Base-by-base conservation (phyloP, 2,329 filamentous ascomycete species). In the Fusarium stilboides region DNA sequence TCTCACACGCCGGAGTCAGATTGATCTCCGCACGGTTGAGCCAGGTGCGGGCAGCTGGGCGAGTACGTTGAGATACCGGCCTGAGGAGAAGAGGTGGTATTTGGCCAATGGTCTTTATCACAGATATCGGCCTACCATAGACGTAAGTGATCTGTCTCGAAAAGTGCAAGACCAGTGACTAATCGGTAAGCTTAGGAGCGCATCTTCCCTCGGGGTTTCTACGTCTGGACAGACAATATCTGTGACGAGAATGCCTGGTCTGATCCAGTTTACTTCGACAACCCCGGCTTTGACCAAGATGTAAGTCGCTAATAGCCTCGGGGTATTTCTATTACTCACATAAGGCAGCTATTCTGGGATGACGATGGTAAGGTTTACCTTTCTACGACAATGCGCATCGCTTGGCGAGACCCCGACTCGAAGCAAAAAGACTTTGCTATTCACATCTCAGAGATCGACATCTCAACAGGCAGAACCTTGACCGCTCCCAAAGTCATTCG, bases 231-330 rank as follows among this genome's bases (percentile, higher is more conserved):
- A 0, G 78, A 80, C 13, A 80, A 88, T 57, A 87, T 87, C n/a
- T 85, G 82, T 82, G 80, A 86, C 43, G 80, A 82, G 0, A 74
- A 64, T 8, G 77, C 81, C 5, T 88, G 86, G 86, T 85, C 83
- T 6, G 84, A 88, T 45, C 85, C 85, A 0, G 75, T 86, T 0
- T 86, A 83, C 62, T 86, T 88, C 65, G 86, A 87, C 53, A 83
- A 86, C 43, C 79, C 83, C 2, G 85, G 85, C 2, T 86, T 86
- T 55, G 84, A 87, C 63, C 85, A 86, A 72, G 85, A 86, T 33
- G 72, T 74, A 36, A 54, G 57, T 8, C 2, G 5, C 3, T 8
- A 2, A 8, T 9, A 17, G 24, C 2, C n/a, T n/a, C n/a, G n/a
- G n/a, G n/a, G n/a, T n/a, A n/a, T 26, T 2, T 5, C 14, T 2